phyloP scores from a whole-genome alignment of 2,329 filamentous ascomycete species.

The Zymoseptoria passerinii region DNA sequence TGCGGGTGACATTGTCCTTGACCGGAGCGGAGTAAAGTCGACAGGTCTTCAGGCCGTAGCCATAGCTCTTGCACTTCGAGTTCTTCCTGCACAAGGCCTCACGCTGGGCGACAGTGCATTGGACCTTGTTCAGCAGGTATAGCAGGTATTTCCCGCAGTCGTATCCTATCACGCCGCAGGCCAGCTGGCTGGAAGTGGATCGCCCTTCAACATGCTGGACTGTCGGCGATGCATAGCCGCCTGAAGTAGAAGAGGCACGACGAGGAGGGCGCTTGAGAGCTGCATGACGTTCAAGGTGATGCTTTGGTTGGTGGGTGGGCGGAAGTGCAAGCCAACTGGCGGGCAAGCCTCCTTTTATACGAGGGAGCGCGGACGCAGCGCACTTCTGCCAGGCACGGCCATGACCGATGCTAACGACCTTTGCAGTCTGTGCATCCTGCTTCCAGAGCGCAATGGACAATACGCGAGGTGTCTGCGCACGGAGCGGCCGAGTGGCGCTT shows the following conservation, averaged over 20 bases:
- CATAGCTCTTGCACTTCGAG: slow-evolving; percentile 2
- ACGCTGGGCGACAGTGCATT: neutral
- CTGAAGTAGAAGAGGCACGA: neutral
- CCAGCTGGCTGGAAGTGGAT: neutral
- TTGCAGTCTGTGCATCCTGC: neutral
- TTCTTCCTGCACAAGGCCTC: neutral
- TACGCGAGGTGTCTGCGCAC: neutral
- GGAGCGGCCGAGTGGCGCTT: neutral
- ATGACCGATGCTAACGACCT: neutral
- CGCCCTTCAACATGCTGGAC: neutral
- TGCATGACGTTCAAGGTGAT: neutral
- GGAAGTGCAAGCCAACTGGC: neutral
- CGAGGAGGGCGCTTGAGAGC: neutral
- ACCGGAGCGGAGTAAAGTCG: neutral
- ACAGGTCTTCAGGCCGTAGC: neutral
- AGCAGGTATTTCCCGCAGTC: neutral
- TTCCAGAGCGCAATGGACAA: neutral
- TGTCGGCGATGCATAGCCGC: neutral
- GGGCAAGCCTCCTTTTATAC: neutral
- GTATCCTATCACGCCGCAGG: neutral
- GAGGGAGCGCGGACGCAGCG: neutral
- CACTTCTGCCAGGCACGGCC: neutral
- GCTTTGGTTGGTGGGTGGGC: neutral
- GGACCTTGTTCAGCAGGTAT: neutral
- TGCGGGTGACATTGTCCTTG: neutral